Evolutionary conservation across 164 flowering plant genomes (phyloP).

Genomic region (Amborella trichopoda): DNA sequence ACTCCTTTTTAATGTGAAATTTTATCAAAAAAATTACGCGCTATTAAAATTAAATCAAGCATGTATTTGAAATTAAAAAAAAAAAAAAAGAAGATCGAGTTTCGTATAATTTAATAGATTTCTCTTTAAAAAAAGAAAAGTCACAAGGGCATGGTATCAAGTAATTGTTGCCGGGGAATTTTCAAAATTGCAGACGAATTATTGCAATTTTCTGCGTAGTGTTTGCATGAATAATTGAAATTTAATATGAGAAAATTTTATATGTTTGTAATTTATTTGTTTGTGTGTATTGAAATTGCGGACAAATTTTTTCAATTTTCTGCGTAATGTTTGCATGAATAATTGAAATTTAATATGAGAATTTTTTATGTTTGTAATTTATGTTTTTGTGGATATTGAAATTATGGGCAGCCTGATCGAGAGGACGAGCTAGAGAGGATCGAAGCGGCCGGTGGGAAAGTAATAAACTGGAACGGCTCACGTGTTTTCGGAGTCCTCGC

Average conservation of each 20-base stretch:
- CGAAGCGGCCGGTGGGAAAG: conserved; percentile 61
- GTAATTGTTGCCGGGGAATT: too few relatives aligned
- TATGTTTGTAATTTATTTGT: neutral
- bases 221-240: neutral
- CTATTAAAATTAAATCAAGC: too few relatives aligned
- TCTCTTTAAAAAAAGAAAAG: too few relatives aligned
- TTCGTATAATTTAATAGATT: too few relatives aligned
- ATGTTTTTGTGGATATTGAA: too few relatives aligned
- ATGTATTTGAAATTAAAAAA: too few relatives aligned
- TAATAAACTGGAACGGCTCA: conserved; percentile 69
- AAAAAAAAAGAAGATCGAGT: too few relatives aligned
- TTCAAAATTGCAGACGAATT: too few relatives aligned
- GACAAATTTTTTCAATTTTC: neutral
- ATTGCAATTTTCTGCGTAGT: neutral
- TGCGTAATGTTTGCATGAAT: neutral
- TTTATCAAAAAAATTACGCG: too few relatives aligned
- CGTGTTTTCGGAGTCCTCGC: conserved; percentile 75
- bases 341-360: neutral
- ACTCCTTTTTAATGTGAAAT: too few relatives aligned
- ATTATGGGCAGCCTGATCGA: conserved; percentile 83
- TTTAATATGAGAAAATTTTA: neutral
- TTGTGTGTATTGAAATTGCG: neutral
- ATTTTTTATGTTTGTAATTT: conserved; percentile 13
- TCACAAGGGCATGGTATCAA: too few relatives aligned
- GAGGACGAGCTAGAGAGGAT: conserved; percentile 55